Percentiles rank a stretch among this genome's conserved stretches.
Conservation (phyloP, 257 asterid species). For the Solanum arcanum region DNA sequence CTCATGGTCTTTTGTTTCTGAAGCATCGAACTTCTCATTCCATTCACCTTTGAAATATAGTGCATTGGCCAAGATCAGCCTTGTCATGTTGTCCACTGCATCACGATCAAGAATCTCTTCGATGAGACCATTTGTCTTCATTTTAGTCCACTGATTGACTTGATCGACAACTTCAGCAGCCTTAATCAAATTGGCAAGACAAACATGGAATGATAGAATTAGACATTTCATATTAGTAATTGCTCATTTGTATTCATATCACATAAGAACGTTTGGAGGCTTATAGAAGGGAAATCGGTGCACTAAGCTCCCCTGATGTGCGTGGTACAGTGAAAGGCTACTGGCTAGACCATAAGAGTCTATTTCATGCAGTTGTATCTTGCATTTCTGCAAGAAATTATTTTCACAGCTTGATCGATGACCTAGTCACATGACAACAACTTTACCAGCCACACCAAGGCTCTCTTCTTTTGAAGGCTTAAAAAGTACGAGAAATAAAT, state of each 20-base stretch:
- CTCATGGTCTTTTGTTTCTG: conserved; percentile 3
- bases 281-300: neutral
- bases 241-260: too few species aligned
- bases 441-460: neutral
- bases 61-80: conserved; percentile 21
- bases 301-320: neutral
- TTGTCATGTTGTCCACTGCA: neutral
- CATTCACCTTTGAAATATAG: conserved; percentile 19
- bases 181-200: conserved; percentile 10
- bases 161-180: conserved; percentile 12
- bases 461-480: neutral
- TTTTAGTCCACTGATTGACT: conserved; percentile 21
- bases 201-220: neutral
- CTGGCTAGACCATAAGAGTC: neutral
- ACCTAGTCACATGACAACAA: neutral
- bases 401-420: neutral
- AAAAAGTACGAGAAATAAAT: too few species aligned
- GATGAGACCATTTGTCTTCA: conserved; percentile 14
- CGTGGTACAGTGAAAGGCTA: neutral
- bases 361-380: neutral
- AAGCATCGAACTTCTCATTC: conserved; percentile 15
- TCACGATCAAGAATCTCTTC: conserved; percentile 15
- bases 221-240: too few species aligned
- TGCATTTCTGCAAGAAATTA: neutral
- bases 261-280: neutral